Evolutionary conservation across 2,329 filamentous ascomycete genomes (phyloP).

Genomic region (Botrytis sinoallii): DNA sequence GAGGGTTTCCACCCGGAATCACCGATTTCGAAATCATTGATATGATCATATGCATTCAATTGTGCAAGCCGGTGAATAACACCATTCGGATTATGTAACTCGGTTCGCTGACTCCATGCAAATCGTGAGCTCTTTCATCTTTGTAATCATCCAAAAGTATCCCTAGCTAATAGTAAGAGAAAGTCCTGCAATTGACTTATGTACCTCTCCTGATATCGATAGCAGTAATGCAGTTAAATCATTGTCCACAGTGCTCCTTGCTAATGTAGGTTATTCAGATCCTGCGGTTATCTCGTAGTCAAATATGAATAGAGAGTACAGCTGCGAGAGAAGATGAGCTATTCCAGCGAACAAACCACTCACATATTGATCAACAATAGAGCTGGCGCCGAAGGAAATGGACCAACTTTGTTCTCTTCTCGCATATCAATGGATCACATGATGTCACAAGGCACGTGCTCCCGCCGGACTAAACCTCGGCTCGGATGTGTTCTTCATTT

Average conservation of each 20-base stretch:
- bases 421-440: background rate
- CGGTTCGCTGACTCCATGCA: background rate
- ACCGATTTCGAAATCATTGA: background rate
- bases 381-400: background rate
- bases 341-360: background rate
- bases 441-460: background rate
- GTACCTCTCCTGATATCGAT: background rate
- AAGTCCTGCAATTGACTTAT: fast-evolving
- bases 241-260: background rate
- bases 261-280: too few relatives aligned
- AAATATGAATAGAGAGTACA: background rate
- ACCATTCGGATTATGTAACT: background rate
- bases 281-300: background rate
- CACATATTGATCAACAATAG: background rate
- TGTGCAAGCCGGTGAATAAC: background rate
- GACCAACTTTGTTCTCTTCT: background rate
- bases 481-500: background rate
- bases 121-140: background rate
- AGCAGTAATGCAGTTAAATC: background rate
- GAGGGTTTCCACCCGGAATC: background rate
- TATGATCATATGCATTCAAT: background rate
- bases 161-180: background rate
- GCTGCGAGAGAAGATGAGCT: background rate
- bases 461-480: background rate
- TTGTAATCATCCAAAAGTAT: background rate